Evolutionary conservation across 2,329 filamentous ascomycete species (phyloP), one percentile per base, ranked within the genome.

Genomic region (Dactylellina sp.): DNA sequence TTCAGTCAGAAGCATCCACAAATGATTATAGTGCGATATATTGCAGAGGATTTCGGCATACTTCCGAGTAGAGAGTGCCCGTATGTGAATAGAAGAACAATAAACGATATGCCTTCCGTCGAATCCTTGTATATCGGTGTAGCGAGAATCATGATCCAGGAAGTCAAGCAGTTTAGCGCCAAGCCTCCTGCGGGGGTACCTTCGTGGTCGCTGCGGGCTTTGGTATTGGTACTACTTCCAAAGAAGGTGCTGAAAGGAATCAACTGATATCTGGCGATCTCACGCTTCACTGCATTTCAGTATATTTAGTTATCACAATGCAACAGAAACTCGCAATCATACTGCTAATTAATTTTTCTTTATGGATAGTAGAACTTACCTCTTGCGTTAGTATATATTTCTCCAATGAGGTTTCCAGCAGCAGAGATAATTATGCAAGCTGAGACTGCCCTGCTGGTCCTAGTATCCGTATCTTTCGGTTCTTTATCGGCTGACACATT

Each of bases 201-300:
- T 46, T 60, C 42, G 2, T 47, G 39, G 24, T 47, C 39, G 16
- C 24, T 25, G 20, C 39, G 28, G 14, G 28, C n/a, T 7, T 20
- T 28, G 7, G 20, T 35, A 18, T 60, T 16, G 25, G 11, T 47
- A 16, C 39, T 60, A 11, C 16, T 60, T 20, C n/a, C 55, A 24
- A 60, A 60, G 25, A 47, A 60, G 42, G 24, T 20, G n/a, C 55
- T 60, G n/a, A 60, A 60, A 35, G 55, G 55, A 7, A 60, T 35
- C 9, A 60, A 40, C 40, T 60, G 55, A 18, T 60, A 40, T 14
- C 28, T 35, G 2, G 55, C 55, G 16, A 60, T 60, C 24, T 60
- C 39, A 20, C 40, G 2, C n/a, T 60, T 60, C 24, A 60, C 55
- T 60, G 14, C 6, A 47, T 40, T 20, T 20, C 18, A 39, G n/a